phyloP scores from a whole-genome alignment of 768 basidiomycete genomes.

The Chalciporus pseudorubinellus region DNA sequence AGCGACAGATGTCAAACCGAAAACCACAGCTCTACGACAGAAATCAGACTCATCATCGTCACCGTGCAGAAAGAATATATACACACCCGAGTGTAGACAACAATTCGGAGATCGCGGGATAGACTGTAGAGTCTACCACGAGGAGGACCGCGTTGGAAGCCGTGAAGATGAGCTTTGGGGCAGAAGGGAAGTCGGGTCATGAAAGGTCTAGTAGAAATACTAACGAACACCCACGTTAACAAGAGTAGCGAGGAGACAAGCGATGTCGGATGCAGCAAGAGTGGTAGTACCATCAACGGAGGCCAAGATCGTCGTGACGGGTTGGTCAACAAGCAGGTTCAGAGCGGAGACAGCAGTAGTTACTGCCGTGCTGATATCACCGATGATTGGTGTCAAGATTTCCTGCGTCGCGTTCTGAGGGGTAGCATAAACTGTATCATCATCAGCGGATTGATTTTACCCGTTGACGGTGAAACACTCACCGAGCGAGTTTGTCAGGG shows the following conservation, averaged over 20 bases:
- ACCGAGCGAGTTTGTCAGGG: constrained; percentile 12
- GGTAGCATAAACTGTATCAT: constrained; percentile 10
- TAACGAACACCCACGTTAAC: constrained; percentile 4
- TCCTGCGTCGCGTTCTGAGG: constrained; percentile 11
- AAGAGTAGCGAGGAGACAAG: neutral
- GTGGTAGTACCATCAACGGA: constrained; percentile 3
- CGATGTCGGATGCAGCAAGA: constrained; percentile 3
- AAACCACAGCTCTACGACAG: neutral
- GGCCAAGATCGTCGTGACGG: neutral
- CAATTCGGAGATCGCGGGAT: neutral
- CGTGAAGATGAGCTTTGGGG: constrained; percentile 8
- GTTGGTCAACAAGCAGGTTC: constrained; percentile 6
- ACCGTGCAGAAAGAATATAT: neutral
- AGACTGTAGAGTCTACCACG: constrained; percentile 6
- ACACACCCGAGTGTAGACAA: constrained; percentile 3
- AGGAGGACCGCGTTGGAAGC: constrained; percentile 2
- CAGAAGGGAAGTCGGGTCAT: too few relatives aligned
- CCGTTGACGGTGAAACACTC: neutral
- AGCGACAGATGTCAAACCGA: constrained; percentile 2
- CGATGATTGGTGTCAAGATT: constrained; percentile 4
- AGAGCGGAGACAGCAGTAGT: constrained; percentile 1
- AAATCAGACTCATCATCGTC: neutral
- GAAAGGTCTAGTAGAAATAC: too few relatives aligned
- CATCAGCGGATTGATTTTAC: neutral
- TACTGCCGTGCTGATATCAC: constrained; percentile 6